Evolutionary conservation across 805 yeast genomes (phyloP), one percentile per base, ranked within the genome.

Genomic region (Candida namnaoensis): DNA sequence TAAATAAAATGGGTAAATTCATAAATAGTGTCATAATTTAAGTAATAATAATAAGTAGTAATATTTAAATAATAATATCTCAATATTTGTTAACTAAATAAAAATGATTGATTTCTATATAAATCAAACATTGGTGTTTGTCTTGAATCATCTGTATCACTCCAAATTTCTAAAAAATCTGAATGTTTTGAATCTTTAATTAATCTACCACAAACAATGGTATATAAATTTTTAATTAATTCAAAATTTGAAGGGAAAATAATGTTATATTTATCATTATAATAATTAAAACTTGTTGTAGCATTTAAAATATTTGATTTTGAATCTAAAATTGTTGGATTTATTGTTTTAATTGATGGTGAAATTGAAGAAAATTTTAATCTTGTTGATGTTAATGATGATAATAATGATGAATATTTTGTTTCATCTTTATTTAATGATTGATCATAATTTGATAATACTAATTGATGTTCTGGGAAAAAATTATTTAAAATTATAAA

Each of bases 111-210:
- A 53, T 87, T 87, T 32, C 71, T 66, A 56, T 87, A 87, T 45
- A 86, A 72, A 40, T 82, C 82, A 42, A 86, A 57, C 88, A 87
- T 78, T 12, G 95, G 95, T 50, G 83, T 84, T 51, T 86, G 95
- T 0, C 95, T 71, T 3, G 95, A 83, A 11, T 66, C 71, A 4
- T 77, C 80, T 4, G 72, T 43, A 52, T 82, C 88, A 0, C 84
- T 87, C 91, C 91, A 84, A 37, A 71, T 69, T 44, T 66, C 69
- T 48, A 87, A 57, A 47, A 84, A 87, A 14, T 78, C 84, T 7
- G 67, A 60, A 59, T 87, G 95, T 33, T 78, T 61, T 35, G 74
- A 67, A 0, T 74, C 72, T 41, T 62, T 64, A 13, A 80, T 71
- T 3, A 70, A 57, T 50, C 75, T 81, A 0, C 88, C 88, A 19